phyloP scores from a whole-genome alignment of 352 stramenopile species.

The Phytophthora pini region DNA sequence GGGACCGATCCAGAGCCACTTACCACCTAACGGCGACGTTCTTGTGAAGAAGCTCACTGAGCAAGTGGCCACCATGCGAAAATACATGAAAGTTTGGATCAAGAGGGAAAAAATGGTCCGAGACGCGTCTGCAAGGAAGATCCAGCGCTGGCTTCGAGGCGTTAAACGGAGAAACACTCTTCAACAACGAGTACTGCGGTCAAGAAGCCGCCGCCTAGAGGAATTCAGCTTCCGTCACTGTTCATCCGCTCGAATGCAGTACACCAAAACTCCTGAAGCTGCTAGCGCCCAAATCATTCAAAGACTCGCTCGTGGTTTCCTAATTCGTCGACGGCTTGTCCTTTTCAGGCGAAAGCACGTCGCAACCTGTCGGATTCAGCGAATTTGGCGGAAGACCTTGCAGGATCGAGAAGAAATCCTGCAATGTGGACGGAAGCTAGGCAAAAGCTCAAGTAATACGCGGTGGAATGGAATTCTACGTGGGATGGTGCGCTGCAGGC shows the following conservation, averaged over 20 bases:
- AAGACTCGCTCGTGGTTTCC: constrained; percentile 30
- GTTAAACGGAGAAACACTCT: constrained; percentile 13
- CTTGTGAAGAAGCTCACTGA: constrained; percentile 46
- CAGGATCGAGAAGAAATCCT: constrained; percentile 12
- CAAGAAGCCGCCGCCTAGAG: constrained; percentile 9
- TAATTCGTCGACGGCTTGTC: constrained; percentile 18
- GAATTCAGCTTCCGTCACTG: constrained; percentile 41
- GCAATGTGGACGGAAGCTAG: constrained; percentile 6
- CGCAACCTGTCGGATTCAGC: constrained; percentile 32
- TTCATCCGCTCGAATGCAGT: constrained; percentile 17
- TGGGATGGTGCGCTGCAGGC: constrained; percentile 22
- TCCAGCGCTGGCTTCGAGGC: constrained; percentile 50
- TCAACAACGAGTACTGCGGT: constrained; percentile 14
- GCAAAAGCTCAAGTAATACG: background rate
- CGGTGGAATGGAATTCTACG: constrained; percentile 12
- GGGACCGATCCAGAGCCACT: constrained; percentile 4
- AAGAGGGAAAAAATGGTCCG: constrained; percentile 71
- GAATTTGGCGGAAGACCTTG: constrained; percentile 24
- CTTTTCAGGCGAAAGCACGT: constrained; percentile 14
- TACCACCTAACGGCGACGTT: constrained; percentile 10
- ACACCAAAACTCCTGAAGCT: constrained; percentile 11
- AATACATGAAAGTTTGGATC: constrained; percentile 83
- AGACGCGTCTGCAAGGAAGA: constrained; percentile 45
- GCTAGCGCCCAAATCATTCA: constrained; percentile 30
- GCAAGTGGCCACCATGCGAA: constrained; percentile 63